phyloP scores from a whole-genome alignment of 345 rosid genomes.

The Tarenaya hassleriana region DNA sequence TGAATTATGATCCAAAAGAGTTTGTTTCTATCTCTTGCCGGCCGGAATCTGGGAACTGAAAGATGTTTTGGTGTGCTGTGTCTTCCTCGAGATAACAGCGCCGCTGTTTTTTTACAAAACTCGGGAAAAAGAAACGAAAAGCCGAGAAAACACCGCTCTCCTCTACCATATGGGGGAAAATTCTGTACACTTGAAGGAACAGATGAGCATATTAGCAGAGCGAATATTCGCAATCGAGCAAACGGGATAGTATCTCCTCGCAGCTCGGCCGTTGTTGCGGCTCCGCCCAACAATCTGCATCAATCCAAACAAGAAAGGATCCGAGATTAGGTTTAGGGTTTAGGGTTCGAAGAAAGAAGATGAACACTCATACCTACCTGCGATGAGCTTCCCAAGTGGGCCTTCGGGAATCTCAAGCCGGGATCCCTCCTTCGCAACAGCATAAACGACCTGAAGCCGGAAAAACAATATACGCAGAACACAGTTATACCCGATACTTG shows the following conservation, averaged over 20 bases:
- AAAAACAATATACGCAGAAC: not conserved
- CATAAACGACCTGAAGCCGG: constrained; percentile 48
- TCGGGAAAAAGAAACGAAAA: too few relatives aligned
- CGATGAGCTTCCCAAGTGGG: constrained; percentile 63
- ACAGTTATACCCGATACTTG: not conserved
- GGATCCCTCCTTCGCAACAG: constrained; percentile 68
- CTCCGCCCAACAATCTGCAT: constrained; percentile 87
- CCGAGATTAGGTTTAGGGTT: not conserved
- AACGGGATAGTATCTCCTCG: constrained; percentile 51
- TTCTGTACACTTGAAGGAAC: not conserved
- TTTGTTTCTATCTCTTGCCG: too few relatives aligned
- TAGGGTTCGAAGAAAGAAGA: not conserved
- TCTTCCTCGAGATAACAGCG: too few relatives aligned
- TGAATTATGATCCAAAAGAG: too few relatives aligned
- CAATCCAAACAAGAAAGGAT: constrained; percentile 5
- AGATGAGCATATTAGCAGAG: constrained; percentile 28
- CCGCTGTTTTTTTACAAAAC: too few relatives aligned
- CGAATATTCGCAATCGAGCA: constrained; percentile 54
- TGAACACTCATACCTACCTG: constrained; percentile 41
- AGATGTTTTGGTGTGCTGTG: too few relatives aligned
- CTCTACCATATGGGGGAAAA: too few relatives aligned
- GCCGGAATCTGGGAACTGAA: too few relatives aligned
- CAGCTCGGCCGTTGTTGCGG: constrained; percentile 74
- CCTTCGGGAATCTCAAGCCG: constrained; percentile 73
- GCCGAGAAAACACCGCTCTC: too few relatives aligned